These are phyloP conservation scores for Tubosaeta sp. DNA, from an alignment of 768 basidiomycete species.

Conservation along the genomic window DNA sequence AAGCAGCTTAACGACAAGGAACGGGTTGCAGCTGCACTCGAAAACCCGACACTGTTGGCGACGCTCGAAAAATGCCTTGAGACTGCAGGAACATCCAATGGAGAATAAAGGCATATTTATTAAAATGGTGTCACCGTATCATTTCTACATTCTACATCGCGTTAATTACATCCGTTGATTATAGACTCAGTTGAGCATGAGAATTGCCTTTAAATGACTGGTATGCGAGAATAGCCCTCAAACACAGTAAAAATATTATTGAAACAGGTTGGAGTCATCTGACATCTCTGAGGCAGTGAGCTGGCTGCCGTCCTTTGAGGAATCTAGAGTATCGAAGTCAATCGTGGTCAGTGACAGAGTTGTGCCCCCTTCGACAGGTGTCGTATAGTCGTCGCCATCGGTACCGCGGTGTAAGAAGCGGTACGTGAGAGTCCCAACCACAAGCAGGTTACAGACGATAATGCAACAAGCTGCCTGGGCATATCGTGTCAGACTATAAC, in stretches of 20 bases:
- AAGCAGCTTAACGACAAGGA: constrained; percentile 99
- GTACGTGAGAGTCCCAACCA: constrained; percentile 17
- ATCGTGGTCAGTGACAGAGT: constrained; percentile 13
- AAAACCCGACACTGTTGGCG: constrained; percentile 81
- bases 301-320: not conserved
- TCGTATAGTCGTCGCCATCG: constrained; percentile 10
- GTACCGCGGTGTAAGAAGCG: constrained; percentile 6
- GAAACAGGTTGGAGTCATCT: not conserved
- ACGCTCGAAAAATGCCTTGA: constrained; percentile 79
- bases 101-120: constrained; percentile 2
- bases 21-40: constrained; percentile 92
- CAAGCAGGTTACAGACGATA: constrained; percentile 21
- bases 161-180: not conserved
- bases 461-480: constrained; percentile 11
- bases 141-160: not conserved
- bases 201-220: not conserved
- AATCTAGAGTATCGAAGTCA: constrained; percentile 1
- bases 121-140: not conserved
- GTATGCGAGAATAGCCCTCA: not conserved
- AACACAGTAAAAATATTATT: not conserved
- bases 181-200: not conserved
- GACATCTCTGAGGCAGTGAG: not conserved
- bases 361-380: not conserved
- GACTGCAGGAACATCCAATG: constrained; percentile 24
- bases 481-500: not conserved